Percentiles rank a stretch among this genome's conserved stretches.
Conservation (phyloP, 2,329 filamentous ascomycete species). For the Didymella arachidicola region DNA sequence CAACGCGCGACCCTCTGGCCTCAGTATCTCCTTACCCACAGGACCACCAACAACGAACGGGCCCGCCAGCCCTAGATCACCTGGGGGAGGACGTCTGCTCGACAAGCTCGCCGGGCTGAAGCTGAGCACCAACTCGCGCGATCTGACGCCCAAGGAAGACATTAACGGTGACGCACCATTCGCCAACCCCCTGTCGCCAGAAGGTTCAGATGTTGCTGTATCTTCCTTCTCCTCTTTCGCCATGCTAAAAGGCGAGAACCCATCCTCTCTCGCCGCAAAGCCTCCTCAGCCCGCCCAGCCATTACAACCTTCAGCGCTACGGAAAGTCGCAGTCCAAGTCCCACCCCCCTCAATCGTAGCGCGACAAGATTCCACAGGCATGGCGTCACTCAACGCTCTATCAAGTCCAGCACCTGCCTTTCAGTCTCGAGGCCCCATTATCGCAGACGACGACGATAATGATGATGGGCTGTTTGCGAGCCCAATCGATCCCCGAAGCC, state of each 20-base stretch:
- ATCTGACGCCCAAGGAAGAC: constrained; percentile 61
- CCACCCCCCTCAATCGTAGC: constrained; percentile 51
- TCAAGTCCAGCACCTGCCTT: constrained; percentile 43
- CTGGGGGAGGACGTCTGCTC: constrained; percentile 72
- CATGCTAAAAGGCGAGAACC: constrained; percentile 61
- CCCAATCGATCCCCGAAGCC: constrained; percentile 84
- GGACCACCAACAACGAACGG: constrained; percentile 58
- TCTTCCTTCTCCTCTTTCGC: constrained; percentile 60
- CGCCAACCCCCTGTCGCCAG: constrained; percentile 65
- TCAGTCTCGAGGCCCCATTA: constrained; percentile 42
- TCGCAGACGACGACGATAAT: constrained; percentile 57
- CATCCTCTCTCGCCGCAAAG: constrained; percentile 53
- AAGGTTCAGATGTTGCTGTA: constrained; percentile 69
- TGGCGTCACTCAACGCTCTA: constrained; percentile 57
- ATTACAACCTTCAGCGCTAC: constrained; percentile 32
- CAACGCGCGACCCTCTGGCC: constrained; percentile 51
- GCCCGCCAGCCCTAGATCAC: constrained; percentile 67
- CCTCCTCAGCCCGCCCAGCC: constrained; percentile 49
- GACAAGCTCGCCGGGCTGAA: constrained; percentile 83
- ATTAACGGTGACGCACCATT: constrained; percentile 31
- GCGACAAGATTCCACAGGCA: constrained; percentile 51
- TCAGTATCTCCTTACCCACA: constrained; percentile 49
- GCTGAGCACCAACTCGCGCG: constrained; percentile 74
- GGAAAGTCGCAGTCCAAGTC: constrained; percentile 44
- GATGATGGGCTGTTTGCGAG: constrained; percentile 88